Percentiles rank a stretch among this genome's conserved stretches.
phyloP scores from a whole-genome alignment of 768 basidiomycete genomes.

The Suillus bovinus region DNA sequence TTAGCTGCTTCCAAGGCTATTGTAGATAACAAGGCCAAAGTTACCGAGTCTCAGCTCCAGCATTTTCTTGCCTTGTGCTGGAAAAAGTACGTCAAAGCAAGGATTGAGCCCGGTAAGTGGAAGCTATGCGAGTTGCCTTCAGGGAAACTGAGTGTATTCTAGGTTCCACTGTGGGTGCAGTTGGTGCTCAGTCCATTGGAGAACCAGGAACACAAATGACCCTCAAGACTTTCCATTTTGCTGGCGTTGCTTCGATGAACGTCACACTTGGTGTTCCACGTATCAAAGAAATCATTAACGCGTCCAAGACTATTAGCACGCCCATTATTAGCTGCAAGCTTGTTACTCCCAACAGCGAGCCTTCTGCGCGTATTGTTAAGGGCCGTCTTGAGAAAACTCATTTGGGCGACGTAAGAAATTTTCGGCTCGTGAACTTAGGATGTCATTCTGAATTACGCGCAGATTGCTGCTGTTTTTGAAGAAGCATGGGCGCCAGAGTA shows the following conservation, averaged over 20 bases:
- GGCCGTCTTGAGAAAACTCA: slow-evolving; percentile 93
- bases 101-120: slow-evolving; percentile 85
- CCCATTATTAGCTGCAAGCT: slow-evolving; percentile 98
- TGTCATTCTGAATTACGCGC: not conserved
- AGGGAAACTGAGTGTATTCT: not conserved
- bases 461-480: slow-evolving; percentile 92
- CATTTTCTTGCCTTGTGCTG: slow-evolving; percentile 86
- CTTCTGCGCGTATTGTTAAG: slow-evolving; percentile 98
- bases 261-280: slow-evolving; percentile 99
- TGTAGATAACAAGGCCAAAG: slow-evolving; percentile 89
- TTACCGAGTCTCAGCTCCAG: slow-evolving; percentile 78
- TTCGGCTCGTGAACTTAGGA: not conserved
- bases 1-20: slow-evolving; percentile 67
- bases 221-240: slow-evolving; percentile 99
- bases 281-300: slow-evolving; percentile 99
- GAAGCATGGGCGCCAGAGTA: slow-evolving; percentile 95
- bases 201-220: slow-evolving; percentile 99
- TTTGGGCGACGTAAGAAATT: slow-evolving; percentile 76
- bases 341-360: slow-evolving; percentile 80
- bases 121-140: not conserved
- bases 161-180: slow-evolving; percentile 98
- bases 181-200: slow-evolving; percentile 98
- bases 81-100: slow-evolving; percentile 91
- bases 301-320: slow-evolving; percentile 94
- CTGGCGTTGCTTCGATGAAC: slow-evolving; percentile 99